Conservation (phyloP, 1,139 yeast genomes). For the Pichia terricola region DNA sequence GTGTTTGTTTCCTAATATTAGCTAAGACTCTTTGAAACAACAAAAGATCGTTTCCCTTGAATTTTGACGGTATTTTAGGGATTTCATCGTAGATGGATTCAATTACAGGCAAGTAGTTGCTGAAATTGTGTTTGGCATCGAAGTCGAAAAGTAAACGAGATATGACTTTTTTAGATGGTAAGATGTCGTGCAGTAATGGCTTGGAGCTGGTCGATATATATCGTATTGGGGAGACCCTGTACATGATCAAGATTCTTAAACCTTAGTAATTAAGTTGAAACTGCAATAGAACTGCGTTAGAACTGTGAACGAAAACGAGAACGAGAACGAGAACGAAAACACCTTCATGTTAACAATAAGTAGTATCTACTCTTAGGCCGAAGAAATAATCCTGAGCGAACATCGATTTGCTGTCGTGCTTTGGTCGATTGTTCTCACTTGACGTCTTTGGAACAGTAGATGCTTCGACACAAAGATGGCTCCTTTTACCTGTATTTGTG, state of each 20-base stretch:
- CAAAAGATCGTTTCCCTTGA: slow-evolving; percentile 50
- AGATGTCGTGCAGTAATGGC: slow-evolving; percentile 40
- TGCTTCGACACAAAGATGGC: too few species aligned
- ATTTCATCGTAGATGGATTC: slow-evolving; percentile 36
- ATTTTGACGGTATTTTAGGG: slow-evolving; percentile 25
- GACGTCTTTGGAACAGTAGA: too few species aligned
- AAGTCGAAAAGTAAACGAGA: slow-evolving; percentile 57
- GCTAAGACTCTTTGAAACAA: slow-evolving; percentile 58
- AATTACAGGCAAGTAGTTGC: slow-evolving; percentile 45
- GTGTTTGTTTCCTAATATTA: slow-evolving; percentile 51
- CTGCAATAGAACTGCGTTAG: too few species aligned
- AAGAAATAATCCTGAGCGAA: too few species aligned
- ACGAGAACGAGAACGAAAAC: too few species aligned
- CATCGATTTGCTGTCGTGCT: too few species aligned
- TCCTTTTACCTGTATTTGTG: too few species aligned
- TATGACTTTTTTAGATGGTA: slow-evolving; percentile 50
- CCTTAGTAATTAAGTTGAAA: too few species aligned
- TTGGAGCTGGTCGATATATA: slow-evolving; percentile 14
- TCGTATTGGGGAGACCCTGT: slow-evolving; percentile 5
- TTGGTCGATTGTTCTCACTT: too few species aligned
- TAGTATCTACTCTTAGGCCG: too few species aligned
- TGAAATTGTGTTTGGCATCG: slow-evolving; percentile 47
- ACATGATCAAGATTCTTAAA: neutral
- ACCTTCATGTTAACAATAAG: too few species aligned
- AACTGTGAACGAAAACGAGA: too few species aligned